Percentiles rank a stretch among this genome's conserved stretches.
Conservation (phyloP, 2,329 filamentous ascomycete species). For the Colletotrichum cordylinicola region DNA sequence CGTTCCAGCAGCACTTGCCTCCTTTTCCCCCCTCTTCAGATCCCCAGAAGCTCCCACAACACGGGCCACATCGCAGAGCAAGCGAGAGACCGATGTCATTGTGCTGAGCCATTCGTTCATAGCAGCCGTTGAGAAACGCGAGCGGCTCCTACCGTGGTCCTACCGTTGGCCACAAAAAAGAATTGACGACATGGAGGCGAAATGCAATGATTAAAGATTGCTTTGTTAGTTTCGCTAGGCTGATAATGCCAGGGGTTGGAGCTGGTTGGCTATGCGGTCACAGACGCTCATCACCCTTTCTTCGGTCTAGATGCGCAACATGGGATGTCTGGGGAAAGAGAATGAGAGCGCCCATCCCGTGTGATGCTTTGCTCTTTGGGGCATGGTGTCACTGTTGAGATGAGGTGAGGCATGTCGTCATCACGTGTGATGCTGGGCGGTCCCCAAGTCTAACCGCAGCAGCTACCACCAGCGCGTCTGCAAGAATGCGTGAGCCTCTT, state of each 20-base stretch:
- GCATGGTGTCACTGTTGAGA: constrained; percentile 5
- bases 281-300: neutral
- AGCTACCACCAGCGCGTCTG: neutral
- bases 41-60: neutral
- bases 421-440: constrained; percentile 17
- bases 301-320: neutral
- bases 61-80: neutral
- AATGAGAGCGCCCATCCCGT: neutral
- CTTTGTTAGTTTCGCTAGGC: neutral
- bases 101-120: neutral
- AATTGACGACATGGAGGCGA: constrained; percentile 1
- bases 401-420: constrained; percentile 23
- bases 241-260: neutral
- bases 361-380: neutral
- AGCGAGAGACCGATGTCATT: constrained; percentile 6
- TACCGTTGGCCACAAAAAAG: neutral
- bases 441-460: neutral
- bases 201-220: neutral
- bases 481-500: neutral
- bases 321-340: neutral
- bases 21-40: neutral
- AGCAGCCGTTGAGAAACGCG: neutral
- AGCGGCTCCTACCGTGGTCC: neutral
- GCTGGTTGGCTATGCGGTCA: constrained; percentile 9
- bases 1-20: neutral